phyloP scores from a whole-genome alignment of 2,329 filamentous ascomycete genomes.

The Colletotrichum sp. region DNA sequence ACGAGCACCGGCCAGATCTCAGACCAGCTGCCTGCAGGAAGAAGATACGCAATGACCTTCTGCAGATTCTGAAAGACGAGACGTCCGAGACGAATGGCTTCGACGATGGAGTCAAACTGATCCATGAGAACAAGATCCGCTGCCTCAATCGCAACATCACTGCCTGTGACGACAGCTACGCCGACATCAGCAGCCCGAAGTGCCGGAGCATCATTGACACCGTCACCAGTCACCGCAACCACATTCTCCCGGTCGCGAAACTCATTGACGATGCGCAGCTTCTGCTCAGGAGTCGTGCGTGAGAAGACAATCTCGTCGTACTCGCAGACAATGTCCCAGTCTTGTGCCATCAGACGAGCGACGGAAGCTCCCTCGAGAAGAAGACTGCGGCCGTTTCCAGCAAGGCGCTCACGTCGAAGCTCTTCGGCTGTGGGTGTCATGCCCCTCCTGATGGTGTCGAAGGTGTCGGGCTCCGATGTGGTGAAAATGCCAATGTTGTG shows the following conservation, averaged over 20 bases:
- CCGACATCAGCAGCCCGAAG: neutral
- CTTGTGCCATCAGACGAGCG: neutral
- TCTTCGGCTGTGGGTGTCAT: slow-evolving; percentile 62
- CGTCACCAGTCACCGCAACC: slow-evolving; percentile 77
- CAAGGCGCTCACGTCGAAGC: neutral
- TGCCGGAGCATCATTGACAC: neutral
- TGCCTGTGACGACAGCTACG: neutral
- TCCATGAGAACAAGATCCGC: neutral
- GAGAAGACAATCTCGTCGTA: neutral
- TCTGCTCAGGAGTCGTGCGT: slow-evolving; percentile 72
- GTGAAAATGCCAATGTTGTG: neutral
- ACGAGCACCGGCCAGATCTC: neutral
- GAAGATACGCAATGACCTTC: neutral
- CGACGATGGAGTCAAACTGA: neutral
- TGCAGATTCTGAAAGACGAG: neutral
- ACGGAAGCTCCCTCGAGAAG: neutral
- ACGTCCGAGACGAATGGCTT: neutral
- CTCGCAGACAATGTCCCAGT: neutral
- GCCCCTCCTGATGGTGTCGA: neutral
- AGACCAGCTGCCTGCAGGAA: neutral
- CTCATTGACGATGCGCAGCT: slow-evolving; percentile 74
- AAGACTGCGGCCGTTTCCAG: neutral
- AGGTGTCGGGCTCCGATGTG: neutral
- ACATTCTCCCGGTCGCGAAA: slow-evolving; percentile 40
- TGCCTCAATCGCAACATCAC: neutral